These are phyloP conservation scores for Auricularia sp. DNA, from an alignment of 768 basidiomycete species.

Conservation along the genomic window DNA sequence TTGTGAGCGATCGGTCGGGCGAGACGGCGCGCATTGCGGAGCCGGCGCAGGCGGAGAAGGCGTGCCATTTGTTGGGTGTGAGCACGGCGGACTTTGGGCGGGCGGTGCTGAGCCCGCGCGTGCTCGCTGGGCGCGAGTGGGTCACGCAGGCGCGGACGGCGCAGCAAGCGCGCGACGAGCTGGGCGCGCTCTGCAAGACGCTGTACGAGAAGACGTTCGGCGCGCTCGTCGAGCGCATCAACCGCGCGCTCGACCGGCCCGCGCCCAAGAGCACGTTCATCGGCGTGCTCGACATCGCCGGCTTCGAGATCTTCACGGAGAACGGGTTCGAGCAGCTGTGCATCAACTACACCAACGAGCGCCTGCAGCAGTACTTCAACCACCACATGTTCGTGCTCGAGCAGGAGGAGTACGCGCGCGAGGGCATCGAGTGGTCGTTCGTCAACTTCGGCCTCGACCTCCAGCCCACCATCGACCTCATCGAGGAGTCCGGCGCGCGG, in stretches of 20 bases:
- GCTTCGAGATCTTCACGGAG: conserved; percentile 91
- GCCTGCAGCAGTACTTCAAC: conserved; percentile 95
- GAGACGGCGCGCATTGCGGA: conserved; percentile 64
- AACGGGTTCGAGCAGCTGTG: conserved; percentile 96
- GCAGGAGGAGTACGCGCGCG: conserved; percentile 95
- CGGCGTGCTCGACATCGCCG: conserved; percentile 97
- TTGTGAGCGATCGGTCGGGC: conserved; percentile 69
- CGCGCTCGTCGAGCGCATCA: conserved; percentile 87
- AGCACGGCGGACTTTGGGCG: conserved; percentile 80
- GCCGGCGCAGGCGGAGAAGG: conserved; percentile 68
- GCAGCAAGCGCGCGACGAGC: conserved; percentile 88
- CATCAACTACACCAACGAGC: conserved; percentile 99
- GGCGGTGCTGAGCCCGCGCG: conserved; percentile 79
- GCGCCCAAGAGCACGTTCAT: conserved; percentile 84
- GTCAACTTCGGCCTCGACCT: conserved; percentile 96
- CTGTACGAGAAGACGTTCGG: conserved; percentile 97
- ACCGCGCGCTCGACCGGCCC: conserved; percentile 86
- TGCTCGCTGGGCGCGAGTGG: conserved; percentile 94
- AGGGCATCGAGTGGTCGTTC: conserved; percentile 96
- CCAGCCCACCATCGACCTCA: conserved; percentile 97
- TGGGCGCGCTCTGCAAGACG: conserved; percentile 85
- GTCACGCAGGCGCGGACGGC: conserved; percentile 86
- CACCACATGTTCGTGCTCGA: conserved; percentile 99
- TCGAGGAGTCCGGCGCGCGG: conserved; percentile 56
- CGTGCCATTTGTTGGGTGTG: conserved; percentile 86